Percentiles rank a stretch among this genome's conserved stretches.
These are phyloP conservation scores for Tulasnella sp. DNA, from an alignment of 768 basidiomycete species.

Conservation along the genomic window DNA sequence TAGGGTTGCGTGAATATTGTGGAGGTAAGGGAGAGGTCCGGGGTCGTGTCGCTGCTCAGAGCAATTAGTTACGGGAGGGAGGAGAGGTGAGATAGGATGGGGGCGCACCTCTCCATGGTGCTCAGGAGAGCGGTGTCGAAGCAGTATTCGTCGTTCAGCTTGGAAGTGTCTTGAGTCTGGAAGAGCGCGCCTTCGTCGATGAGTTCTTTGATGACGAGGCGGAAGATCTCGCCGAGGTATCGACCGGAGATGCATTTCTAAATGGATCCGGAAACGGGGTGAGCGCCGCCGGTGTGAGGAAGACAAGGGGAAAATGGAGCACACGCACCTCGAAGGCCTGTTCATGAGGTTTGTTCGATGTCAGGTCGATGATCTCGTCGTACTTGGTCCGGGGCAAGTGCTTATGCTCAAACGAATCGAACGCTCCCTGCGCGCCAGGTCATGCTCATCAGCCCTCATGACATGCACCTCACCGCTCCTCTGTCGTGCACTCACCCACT, in stretches of 20 bases:
- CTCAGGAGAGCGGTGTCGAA: conserved; percentile 97
- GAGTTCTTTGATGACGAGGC: conserved; percentile 89
- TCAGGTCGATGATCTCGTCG: conserved; percentile 82
- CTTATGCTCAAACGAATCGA: conserved; percentile 92
- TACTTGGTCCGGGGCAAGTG: conserved; percentile 93
- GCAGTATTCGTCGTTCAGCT: conserved; percentile 84
- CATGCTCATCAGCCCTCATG: background rate
- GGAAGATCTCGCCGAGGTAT: conserved; percentile 91
- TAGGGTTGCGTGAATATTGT: conserved; percentile 98
- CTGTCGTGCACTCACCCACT: conserved; percentile 51
- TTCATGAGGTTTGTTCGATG: conserved; percentile 92
- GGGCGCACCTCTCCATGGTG: conserved; percentile 77
- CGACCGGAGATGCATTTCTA: conserved; percentile 94
- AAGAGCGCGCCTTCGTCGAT: conserved; percentile 96
- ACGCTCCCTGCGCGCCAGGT: conserved; percentile 59
- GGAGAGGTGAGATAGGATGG: background rate
- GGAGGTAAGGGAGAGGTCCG: conserved; percentile 92
- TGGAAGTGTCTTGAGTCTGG: conserved; percentile 97
- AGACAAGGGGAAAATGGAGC: background rate
- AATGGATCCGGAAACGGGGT: conserved; percentile 12
- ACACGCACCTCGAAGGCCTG: conserved; percentile 72
- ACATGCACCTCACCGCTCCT: background rate
- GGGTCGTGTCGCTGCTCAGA: conserved; percentile 69
- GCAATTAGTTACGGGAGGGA: background rate
- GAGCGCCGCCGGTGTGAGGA: background rate